These are phyloP conservation scores for Cladosporium sp. DNA, from an alignment of 2,329 filamentous ascomycete species.

Conservation along the genomic window DNA sequence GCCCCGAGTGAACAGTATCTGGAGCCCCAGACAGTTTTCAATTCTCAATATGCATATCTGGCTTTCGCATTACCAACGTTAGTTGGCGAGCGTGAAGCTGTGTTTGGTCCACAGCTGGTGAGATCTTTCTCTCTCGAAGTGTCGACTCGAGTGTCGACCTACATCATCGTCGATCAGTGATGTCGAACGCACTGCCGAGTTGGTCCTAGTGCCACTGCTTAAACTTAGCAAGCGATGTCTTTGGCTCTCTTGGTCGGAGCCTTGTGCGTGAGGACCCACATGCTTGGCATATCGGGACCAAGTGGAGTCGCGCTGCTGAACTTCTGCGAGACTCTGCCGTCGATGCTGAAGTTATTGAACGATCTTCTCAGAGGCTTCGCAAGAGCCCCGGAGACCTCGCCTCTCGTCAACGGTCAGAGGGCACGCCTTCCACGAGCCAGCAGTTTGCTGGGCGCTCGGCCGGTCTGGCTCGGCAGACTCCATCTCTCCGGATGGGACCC, in stretches of 20 bases:
- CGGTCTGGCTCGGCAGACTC: conserved; percentile 10
- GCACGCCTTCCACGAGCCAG: conserved; percentile 14
- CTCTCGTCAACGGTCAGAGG: not conserved
- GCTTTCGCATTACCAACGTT: not conserved
- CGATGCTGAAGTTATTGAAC: conserved; percentile 16
- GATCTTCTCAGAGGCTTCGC: conserved; percentile 21
- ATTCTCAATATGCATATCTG: not conserved
- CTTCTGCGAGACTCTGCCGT: conserved; percentile 15
- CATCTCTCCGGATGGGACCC: conserved; percentile 16
- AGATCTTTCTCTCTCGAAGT: not conserved
- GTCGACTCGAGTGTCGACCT: no score
- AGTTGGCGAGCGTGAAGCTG: not conserved
- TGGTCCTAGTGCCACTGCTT: conserved; percentile 17
- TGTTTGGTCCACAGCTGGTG: not conserved
- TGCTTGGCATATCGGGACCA: conserved; percentile 16
- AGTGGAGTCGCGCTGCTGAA: conserved; percentile 8
- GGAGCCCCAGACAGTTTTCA: conserved; percentile 11
- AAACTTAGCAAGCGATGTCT: conserved; percentile 20
- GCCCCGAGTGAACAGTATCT: conserved; percentile 8
- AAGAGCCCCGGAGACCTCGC: not conserved
- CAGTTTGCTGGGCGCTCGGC: conserved; percentile 6
- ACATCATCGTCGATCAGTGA: conserved; percentile 15
- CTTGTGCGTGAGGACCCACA: not conserved
- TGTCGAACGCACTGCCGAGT: conserved; percentile 14
- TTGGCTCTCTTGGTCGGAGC: conserved; percentile 19